Percentiles rank a stretch among this genome's conserved stretches.
Conservation (phyloP, 75 land plant species). For the Larix kaempferi region DNA sequence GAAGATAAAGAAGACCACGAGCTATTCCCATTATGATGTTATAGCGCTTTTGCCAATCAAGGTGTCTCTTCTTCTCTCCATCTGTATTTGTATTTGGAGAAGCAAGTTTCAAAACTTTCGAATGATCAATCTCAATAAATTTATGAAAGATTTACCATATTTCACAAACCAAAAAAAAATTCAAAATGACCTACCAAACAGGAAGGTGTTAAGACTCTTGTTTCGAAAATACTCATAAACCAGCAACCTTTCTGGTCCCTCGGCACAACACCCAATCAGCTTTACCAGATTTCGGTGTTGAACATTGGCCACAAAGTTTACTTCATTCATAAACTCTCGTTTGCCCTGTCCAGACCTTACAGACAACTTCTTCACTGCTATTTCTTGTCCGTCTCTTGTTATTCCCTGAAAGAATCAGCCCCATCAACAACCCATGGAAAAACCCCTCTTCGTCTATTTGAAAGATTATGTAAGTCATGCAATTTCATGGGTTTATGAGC, state of each 20-base stretch:
- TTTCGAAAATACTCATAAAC: constrained; percentile 43
- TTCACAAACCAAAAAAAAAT: not conserved
- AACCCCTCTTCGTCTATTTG: not conserved
- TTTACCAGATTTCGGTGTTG: constrained; percentile 36
- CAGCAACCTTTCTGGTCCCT: constrained; percentile 23
- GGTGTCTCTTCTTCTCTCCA: not conserved
- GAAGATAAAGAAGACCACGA: not conserved
- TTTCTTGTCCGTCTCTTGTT: constrained; percentile 15
- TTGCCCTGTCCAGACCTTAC: constrained; percentile 21
- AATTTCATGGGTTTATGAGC: no score
- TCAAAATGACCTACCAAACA: not conserved
- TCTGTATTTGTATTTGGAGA: not conserved
- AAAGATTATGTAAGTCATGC: not conserved
- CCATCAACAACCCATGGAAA: not conserved
- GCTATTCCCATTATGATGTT: not conserved
- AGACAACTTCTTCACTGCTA: constrained; percentile 29
- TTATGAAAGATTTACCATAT: not conserved
- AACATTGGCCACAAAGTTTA: constrained; percentile 15
- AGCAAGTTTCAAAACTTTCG: not conserved
- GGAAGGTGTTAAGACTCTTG: constrained; percentile 20
- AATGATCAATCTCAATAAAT: not conserved
- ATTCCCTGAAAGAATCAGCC: constrained; percentile 19
- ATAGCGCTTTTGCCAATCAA: constrained; percentile 1
- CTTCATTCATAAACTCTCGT: constrained; percentile 34
- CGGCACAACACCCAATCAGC: constrained; percentile 31